These are phyloP conservation scores for Ilyonectria mors-panacis DNA, from an alignment of 2,329 filamentous ascomycete species.

Conservation along the genomic window DNA sequence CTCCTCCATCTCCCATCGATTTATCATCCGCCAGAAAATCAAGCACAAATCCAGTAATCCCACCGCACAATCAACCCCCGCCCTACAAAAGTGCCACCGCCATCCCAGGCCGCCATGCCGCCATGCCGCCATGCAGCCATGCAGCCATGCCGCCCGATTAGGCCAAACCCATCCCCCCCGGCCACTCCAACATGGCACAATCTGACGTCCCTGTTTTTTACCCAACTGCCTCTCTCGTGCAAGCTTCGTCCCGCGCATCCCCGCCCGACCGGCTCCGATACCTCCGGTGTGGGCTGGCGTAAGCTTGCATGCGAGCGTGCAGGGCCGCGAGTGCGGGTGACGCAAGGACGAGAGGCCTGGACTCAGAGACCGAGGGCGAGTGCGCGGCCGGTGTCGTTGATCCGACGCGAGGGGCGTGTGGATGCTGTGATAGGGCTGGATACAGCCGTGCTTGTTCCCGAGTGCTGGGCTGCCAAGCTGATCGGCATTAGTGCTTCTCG, in stretches of 20 bases:
- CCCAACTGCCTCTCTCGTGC: conserved; percentile 34
- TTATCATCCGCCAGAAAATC: background rate
- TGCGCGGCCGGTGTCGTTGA: conserved; percentile 2
- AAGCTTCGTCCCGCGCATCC: conserved; percentile 17
- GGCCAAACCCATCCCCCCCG: conserved; percentile 21
- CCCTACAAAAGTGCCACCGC: conserved; percentile 38
- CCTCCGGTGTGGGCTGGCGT: conserved; percentile 3
- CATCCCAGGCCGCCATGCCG: background rate
- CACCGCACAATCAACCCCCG: conserved; percentile 14
- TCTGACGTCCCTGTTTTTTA: background rate
- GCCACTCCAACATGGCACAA: conserved; percentile 16
- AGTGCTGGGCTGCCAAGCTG: background rate
- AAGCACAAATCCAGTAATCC: background rate
- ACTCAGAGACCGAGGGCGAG: background rate
- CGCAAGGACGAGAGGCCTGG: conserved; percentile 1
- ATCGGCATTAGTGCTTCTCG: background rate
- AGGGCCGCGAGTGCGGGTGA: conserved; percentile 15
- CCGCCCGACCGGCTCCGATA: background rate
- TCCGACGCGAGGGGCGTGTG: background rate
- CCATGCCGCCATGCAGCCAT: too few species aligned
- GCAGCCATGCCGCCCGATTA: conserved; percentile 16
- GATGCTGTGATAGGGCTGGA: conserved; percentile 2
- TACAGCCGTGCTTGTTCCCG: background rate
- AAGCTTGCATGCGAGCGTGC: conserved; percentile 7
- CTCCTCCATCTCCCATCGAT: background rate